phyloP scores from a whole-genome alignment of 2,329 filamentous ascomycete species.

The Colletotrichum endophyticum region DNA sequence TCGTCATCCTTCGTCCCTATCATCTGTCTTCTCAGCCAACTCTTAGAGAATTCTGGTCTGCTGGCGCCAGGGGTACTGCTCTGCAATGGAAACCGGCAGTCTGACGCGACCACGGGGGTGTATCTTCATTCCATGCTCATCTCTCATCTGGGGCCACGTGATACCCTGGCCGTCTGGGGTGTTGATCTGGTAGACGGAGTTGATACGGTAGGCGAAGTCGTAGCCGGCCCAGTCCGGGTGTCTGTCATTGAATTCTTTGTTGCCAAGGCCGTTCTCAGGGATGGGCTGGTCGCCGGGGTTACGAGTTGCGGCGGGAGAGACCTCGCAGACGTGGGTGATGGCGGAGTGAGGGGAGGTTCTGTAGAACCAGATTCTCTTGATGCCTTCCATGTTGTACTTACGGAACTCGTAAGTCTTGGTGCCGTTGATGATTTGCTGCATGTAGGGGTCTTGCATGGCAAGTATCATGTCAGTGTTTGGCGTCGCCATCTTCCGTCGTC shows the following conservation, averaged over 20 bases:
- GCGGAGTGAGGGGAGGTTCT: constrained; percentile 29
- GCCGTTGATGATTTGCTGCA: constrained; percentile 27
- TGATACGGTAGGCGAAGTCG: constrained; percentile 30
- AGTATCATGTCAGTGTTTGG: neutral
- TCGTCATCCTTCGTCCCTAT: neutral
- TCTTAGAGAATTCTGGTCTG: neutral
- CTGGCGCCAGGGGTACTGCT: neutral
- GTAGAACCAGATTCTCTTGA: constrained; percentile 30
- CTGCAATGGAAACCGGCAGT: neutral
- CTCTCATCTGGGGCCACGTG: constrained; percentile 20
- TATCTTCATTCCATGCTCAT: neutral
- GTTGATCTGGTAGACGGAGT: constrained; percentile 25
- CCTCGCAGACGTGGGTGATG: constrained; percentile 29
- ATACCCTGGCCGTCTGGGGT: constrained; percentile 1
- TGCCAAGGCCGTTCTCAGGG: constrained; percentile 25
- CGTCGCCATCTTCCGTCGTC: neutral
- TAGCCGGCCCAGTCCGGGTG: constrained; percentile 29
- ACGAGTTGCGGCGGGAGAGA: constrained; percentile 21
- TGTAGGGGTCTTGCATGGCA: constrained; percentile 4
- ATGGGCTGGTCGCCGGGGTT: constrained; percentile 17
- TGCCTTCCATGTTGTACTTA: constrained; percentile 27
- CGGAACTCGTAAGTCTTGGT: constrained; percentile 31
- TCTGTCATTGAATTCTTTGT: constrained; percentile 28
- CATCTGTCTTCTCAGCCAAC: rapidly evolving
- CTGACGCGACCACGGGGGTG: neutral